phyloP scores from a whole-genome alignment of 495 filamentous ascomycete species.

The Hyaloscypha bicolor region DNA sequence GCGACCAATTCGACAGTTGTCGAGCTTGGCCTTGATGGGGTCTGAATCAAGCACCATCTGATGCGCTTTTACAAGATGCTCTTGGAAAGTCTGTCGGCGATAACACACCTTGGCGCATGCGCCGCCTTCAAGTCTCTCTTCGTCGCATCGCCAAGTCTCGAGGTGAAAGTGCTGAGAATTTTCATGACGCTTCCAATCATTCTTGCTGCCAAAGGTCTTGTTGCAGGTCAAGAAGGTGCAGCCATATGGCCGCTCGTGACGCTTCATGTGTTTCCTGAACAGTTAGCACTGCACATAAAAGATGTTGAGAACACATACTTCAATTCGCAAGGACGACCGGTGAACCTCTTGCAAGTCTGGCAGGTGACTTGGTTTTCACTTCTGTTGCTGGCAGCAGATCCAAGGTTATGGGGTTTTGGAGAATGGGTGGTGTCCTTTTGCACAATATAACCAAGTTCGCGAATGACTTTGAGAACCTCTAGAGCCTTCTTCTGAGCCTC shows the following conservation, averaged over 20 bases:
- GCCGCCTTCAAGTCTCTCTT: constrained; percentile 33
- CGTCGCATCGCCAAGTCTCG: constrained; percentile 77
- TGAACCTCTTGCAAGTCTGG: constrained; percentile 54
- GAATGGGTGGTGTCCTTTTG: constrained; percentile 19
- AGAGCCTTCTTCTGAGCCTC: constrained; percentile 18
- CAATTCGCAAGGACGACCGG: constrained; percentile 66
- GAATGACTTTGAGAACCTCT: constrained; percentile 25
- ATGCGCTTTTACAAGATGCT: constrained; percentile 61
- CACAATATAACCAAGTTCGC: constrained; percentile 21
- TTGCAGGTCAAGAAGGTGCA: constrained; percentile 77
- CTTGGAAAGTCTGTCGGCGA: constrained; percentile 59
- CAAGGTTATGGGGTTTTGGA: constrained; percentile 16
- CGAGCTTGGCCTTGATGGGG: constrained; percentile 41
- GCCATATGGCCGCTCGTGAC: constrained; percentile 84
- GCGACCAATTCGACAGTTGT: constrained; percentile 64
- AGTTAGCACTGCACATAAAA: constrained; percentile 19
- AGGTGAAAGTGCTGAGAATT: constrained; percentile 79
- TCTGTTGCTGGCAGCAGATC: constrained; percentile 32
- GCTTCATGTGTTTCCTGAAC: constrained; percentile 81
- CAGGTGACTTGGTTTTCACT: constrained; percentile 52
- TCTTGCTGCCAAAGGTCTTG: constrained; percentile 87
- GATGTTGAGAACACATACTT: constrained; percentile 53
- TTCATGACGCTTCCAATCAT: constrained; percentile 97
- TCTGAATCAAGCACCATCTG: constrained; percentile 42
- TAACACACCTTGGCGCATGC: constrained; percentile 62